Evolutionary conservation across 2,329 filamentous ascomycete genomes (phyloP).

Genomic region (Fusarium heterosporum): DNA sequence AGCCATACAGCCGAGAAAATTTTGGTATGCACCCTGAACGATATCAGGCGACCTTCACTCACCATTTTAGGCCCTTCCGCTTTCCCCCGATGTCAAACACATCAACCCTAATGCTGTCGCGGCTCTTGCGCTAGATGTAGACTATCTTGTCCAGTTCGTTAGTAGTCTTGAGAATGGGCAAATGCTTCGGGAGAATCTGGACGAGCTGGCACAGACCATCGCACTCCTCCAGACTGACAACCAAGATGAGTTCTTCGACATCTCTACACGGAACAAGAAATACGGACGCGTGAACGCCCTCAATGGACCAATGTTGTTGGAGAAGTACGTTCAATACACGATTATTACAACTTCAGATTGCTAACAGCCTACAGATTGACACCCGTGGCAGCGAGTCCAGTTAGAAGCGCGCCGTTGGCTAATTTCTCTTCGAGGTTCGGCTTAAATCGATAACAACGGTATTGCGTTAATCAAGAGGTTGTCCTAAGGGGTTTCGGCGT

Average conservation of each 20-base stretch:
- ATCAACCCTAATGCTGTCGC: conserved; percentile 90
- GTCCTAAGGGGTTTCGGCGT: background rate
- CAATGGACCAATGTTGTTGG: conserved; percentile 88
- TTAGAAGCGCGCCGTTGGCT: conserved; percentile 72
- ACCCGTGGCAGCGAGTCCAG: conserved; percentile 68
- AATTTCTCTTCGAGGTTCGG: conserved; percentile 82
- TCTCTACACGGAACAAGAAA: conserved; percentile 88
- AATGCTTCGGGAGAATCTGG: conserved; percentile 89
- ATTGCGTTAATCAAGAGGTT: conserved; percentile 11
- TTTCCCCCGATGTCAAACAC: conserved; percentile 81
- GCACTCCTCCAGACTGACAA: conserved; percentile 88
- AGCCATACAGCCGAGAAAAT: conserved; percentile 91
- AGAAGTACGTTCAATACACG: conserved; percentile 74
- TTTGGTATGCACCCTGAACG: conserved; percentile 62
- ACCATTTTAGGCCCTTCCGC: conserved; percentile 72
- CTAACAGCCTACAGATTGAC: conserved; percentile 66
- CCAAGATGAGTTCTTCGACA: conserved; percentile 97
- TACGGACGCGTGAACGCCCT: conserved; percentile 93
- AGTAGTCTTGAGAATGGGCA: conserved; percentile 83
- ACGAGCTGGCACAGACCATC: conserved; percentile 94
- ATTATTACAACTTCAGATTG: background rate
- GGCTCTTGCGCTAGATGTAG: conserved; percentile 83
- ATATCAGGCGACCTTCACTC: conserved; percentile 9
- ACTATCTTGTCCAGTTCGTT: conserved; percentile 88
- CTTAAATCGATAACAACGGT: conserved; percentile 58